Base-by-base conservation (phyloP, 108 stramenopile genomes). In the Nannochloropsis oceanica region DNA sequence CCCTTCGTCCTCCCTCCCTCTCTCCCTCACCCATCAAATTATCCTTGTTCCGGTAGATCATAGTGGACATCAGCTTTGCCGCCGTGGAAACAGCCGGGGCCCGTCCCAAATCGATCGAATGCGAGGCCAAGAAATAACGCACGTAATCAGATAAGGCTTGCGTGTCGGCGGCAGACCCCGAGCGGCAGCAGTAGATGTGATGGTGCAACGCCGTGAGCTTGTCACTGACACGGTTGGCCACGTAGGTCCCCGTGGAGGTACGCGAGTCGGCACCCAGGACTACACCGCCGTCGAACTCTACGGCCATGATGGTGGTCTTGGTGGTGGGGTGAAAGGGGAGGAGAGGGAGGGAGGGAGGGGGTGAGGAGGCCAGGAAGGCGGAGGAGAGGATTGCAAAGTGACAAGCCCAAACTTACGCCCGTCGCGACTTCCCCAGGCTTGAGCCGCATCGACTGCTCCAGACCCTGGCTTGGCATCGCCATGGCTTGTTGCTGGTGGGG, bases 221-320 rank as follows among this genome's bases (percentile, higher is more conserved):
- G 91, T 99, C 97, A 26, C 92, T 91, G 42, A 95, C 95, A 26
- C 98, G 93, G 89, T 97, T 97, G 84, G 96, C 96, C 22, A 97
- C 94, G 90, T 99, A 99, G 12, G 94, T 92, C 27, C 98, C 98
- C 25, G 96, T 97, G 46, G 96, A 97, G 5, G 95, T 95, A 44
- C 98, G 94, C 27, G 95, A 96, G 93, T 99, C 98, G 13, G 97
- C 97, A 26, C 96, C 96, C 59, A 97, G 92, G 80, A 99, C 93
- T 34, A 98, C 97, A 26, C 98, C 98, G 26, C 94, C 95, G 25
- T 91, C 90, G 90, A 93, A 98, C 34, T 90, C 90, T 18, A 96
- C 91, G 25, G 97, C 97, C 94, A 98, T 93, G 90, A 99, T 98
- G 79, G 97, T 98, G 10, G 97, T 98, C 85, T 89, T 42, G 12